A percentile compares a stretch with the other conserved stretches of the same genome.
Evolutionary conservation across 108 stramenopile genomes (phyloP).

Genomic region (Nitzschia sp.): DNA sequence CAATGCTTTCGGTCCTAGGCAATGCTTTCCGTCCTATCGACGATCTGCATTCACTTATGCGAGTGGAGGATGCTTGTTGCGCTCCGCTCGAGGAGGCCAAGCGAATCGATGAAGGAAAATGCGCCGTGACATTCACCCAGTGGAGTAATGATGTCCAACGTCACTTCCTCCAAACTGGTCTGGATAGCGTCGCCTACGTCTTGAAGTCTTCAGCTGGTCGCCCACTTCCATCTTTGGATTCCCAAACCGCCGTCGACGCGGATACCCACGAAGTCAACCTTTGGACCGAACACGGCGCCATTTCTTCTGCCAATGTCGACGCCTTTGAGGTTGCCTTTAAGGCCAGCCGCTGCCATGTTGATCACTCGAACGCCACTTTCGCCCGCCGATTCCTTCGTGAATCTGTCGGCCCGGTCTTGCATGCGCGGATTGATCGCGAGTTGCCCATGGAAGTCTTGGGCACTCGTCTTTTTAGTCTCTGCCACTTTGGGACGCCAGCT

Average conservation of each 20-base stretch:
- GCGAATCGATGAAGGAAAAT: background rate
- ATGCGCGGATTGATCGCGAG: background rate
- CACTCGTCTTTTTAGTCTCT: background rate
- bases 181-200: background rate
- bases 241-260: no score
- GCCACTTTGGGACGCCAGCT: background rate
- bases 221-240: no score
- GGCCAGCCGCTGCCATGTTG: background rate
- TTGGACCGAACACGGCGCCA: background rate
- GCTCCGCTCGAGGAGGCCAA: background rate
- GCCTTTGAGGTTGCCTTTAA: background rate
- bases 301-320: background rate
- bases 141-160: background rate
- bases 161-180: background rate
- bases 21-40: background rate
- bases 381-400: background rate
- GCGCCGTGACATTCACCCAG: background rate
- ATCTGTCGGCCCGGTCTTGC: background rate
- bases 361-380: background rate
- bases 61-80: background rate
- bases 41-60: background rate
- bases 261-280: background rate
- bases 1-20: no score
- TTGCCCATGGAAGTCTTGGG: background rate
- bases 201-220: background rate